A percentile compares a stretch with the other conserved stretches of the same genome.
These are phyloP conservation scores for Penicillium coprophilum DNA, from an alignment of 495 filamentous ascomycete genomes.

Conservation along the genomic window DNA sequence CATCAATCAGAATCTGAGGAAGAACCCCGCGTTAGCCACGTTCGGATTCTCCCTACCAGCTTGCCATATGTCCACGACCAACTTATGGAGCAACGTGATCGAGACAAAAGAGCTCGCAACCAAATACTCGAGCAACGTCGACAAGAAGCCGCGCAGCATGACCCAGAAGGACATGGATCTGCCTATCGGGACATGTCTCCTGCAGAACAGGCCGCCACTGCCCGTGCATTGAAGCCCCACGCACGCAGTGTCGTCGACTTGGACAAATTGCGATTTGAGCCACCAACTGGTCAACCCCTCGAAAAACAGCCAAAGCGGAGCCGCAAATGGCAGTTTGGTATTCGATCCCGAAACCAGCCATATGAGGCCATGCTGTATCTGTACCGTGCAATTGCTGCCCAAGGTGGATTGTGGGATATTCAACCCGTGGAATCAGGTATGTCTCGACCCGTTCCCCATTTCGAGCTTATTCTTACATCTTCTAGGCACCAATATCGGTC, in stretches of 20 bases:
- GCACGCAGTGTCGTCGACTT: constrained; percentile 60
- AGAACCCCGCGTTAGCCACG: constrained; percentile 61
- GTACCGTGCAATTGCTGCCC: constrained; percentile 82
- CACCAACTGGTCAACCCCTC: constrained; percentile 65
- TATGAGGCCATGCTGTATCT: constrained; percentile 92
- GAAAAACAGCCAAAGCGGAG: constrained; percentile 61
- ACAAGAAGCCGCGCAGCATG: constrained; percentile 33
- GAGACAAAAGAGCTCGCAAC: constrained; percentile 34
- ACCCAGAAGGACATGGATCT: constrained; percentile 50
- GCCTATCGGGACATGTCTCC: constrained; percentile 50
- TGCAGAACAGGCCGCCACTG: constrained; percentile 74
- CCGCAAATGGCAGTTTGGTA: constrained; percentile 96
- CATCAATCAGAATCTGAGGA: constrained; percentile 33
- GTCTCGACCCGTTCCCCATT: not conserved
- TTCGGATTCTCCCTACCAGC: constrained; percentile 86
- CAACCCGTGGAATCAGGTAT: constrained; percentile 44
- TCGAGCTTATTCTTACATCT: constrained; percentile 5
- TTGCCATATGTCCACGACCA: constrained; percentile 86
- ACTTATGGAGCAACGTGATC: constrained; percentile 73
- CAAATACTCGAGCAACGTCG: constrained; percentile 29
- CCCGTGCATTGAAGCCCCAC: constrained; percentile 76
- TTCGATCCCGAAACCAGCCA: constrained; percentile 87
- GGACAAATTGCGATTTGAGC: constrained; percentile 56
- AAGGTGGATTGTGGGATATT: constrained; percentile 81
- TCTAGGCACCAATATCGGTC: constrained; percentile 31